Base-by-base conservation (phyloP, 116 monocot genomes). In the Trichopus zeylanicus region DNA sequence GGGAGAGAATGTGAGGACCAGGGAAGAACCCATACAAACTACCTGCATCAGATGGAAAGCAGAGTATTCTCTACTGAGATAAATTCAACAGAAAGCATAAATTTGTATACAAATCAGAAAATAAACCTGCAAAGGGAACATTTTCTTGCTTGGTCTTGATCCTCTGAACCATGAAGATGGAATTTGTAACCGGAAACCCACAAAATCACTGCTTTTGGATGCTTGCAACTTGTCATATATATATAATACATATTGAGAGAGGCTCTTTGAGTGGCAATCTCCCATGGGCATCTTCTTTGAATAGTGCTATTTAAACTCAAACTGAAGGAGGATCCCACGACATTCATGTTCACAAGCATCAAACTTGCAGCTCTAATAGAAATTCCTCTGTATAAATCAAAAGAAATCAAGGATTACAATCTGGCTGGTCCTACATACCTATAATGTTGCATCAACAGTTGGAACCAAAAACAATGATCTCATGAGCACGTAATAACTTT, bases 1-100 rank as follows among this genome's bases (percentile, higher is more conserved):
- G n/a, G n/a, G n/a, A n/a, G n/a, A n/a, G n/a, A n/a, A n/a, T n/a
- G n/a, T 82, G 69, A 33, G 91, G 91, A 37, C 91, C 74, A 26
- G 86, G 91, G 53, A 46, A 75, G 67, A n/a, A n/a, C 86, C 91
- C 74, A 42, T 72, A 67, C 86, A 83, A 16, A 86, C 72, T 67
- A 91, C 63, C 91, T 91, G 65, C 68, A 55, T 22, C 4, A 49
- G 4, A 49, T 22, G n/a, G 13, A n/a, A 2, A 42, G 12, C 42
- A 39, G 16, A 39, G 39, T n/a, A 13, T 39, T 7, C 13, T n/a
- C 42, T 15, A 42, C 4, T 42, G n/a, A 42, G n/a, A 42, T n/a
- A 42, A 42, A 42, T 42, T 18, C 8, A 42, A 0, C 0, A 42
- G 7, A 42, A 42, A 13, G n/a, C 3, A 42, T 18, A 42, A n/a